Conservation (phyloP, 2,329 filamentous ascomycete genomes). For the Monilinia fructigena region DNA sequence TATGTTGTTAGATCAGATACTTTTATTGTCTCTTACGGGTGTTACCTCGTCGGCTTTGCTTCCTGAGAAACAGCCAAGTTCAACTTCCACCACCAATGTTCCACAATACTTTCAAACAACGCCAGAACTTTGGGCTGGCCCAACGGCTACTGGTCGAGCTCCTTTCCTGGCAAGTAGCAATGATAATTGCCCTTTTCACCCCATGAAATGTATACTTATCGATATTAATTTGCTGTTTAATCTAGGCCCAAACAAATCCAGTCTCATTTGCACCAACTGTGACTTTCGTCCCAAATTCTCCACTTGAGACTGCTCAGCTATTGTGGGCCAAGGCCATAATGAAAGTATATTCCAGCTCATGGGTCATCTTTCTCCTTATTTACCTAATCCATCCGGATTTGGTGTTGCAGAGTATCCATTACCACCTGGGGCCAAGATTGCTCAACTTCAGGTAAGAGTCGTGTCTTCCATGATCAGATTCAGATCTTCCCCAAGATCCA, state of each 20-base stretch:
- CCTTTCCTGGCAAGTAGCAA: constrained; percentile 54
- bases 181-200: too few relatives aligned
- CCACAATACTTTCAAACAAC: constrained; percentile 64
- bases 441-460: constrained; percentile 55
- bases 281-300: constrained; percentile 65
- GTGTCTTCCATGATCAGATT: not conserved
- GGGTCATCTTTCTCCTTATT: constrained; percentile 69
- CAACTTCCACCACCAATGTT: constrained; percentile 41
- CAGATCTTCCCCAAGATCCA: not conserved
- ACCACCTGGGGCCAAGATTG: constrained; percentile 64
- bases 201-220: not conserved
- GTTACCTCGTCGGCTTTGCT: constrained; percentile 10
- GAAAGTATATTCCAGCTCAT: constrained; percentile 69
- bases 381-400: constrained; percentile 65
- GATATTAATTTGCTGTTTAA: not conserved
- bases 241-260: constrained; percentile 61
- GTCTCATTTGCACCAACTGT: constrained; percentile 59
- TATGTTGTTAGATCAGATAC: constrained; percentile 23
- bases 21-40: constrained; percentile 18
- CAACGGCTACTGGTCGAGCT: constrained; percentile 66
- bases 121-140: constrained; percentile 60
- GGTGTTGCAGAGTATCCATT: constrained; percentile 71
- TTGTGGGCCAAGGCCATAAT: constrained; percentile 58
- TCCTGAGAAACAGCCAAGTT: constrained; percentile 11
- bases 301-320: constrained; percentile 68